Evolutionary conservation across 306 rosid species (phyloP).

Genomic region (Crotalaria pallida): DNA sequence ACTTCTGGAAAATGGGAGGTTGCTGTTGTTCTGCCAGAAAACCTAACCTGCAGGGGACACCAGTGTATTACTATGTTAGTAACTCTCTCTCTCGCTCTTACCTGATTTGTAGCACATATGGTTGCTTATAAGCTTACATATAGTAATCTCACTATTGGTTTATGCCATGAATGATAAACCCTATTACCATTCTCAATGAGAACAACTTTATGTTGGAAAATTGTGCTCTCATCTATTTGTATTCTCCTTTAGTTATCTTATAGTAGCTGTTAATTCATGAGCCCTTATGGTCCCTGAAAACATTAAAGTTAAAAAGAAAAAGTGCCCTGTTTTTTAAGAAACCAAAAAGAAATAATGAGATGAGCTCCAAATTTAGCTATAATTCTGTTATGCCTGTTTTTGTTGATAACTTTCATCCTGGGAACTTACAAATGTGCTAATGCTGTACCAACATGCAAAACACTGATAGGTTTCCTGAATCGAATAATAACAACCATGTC

Average conservation of each 20-base stretch:
- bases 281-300: not conserved
- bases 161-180: not conserved
- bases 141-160: not conserved
- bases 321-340: not conserved
- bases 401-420: not conserved
- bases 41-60: constrained; percentile 66
- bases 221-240: not conserved
- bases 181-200: not conserved
- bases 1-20: constrained; percentile 67
- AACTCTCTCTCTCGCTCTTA: constrained; percentile 21
- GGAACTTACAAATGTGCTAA: not conserved
- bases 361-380: not conserved
- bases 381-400: not conserved
- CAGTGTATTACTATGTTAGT: constrained; percentile 79
- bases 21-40: constrained; percentile 89
- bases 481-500: not conserved
- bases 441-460: not conserved
- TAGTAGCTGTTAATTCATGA: not conserved
- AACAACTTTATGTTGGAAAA: not conserved
- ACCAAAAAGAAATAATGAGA: not conserved
- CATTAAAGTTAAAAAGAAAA: not conserved
- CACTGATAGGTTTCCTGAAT: not conserved
- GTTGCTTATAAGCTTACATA: not conserved
- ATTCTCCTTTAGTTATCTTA: not conserved
- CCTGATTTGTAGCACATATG: constrained; percentile 6